These are phyloP conservation scores for Daldinia decipiens DNA, from an alignment of 495 filamentous ascomycete species.

Conservation along the genomic window DNA sequence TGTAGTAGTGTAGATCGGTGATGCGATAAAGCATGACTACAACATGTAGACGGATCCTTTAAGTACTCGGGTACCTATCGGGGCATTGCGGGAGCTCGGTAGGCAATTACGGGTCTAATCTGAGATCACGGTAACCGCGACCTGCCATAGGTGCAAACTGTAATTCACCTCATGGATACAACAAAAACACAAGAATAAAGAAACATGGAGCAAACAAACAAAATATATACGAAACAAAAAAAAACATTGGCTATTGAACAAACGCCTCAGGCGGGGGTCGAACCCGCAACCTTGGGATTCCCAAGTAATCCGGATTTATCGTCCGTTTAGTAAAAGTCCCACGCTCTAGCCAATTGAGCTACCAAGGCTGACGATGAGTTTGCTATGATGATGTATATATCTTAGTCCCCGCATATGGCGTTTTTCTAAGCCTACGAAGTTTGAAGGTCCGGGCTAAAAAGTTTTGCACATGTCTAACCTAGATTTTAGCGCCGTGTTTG, in stretches of 20 bases:
- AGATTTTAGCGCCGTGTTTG: too few species aligned
- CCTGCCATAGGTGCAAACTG: background rate
- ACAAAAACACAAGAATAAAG: background rate
- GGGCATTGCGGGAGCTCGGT: background rate
- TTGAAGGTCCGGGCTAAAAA: too few species aligned
- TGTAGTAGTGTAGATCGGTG: background rate
- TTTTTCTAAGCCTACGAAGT: too few species aligned
- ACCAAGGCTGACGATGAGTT: constrained; percentile 38
- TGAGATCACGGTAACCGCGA: background rate
- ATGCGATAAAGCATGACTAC: constrained; percentile 1
- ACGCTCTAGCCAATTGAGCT: constrained; percentile 54
- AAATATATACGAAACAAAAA: constrained; percentile 8
- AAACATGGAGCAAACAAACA: background rate
- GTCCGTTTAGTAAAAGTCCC: constrained; percentile 43
- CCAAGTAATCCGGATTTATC: background rate
- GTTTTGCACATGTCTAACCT: too few species aligned
- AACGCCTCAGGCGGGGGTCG: constrained; percentile 50
- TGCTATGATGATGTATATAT: background rate
- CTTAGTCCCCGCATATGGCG: too few species aligned
- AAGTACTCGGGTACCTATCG: constrained; percentile 3
- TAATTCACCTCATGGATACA: background rate
- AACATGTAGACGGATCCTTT: background rate
- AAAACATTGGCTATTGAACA: constrained; percentile 7
- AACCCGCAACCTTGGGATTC: constrained; percentile 52
- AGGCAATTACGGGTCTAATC: background rate